A percentile compares a stretch with the other conserved stretches of the same genome.
Evolutionary conservation across 345 rosid genomes (phyloP).

Genomic region (Populus euphratica): DNA sequence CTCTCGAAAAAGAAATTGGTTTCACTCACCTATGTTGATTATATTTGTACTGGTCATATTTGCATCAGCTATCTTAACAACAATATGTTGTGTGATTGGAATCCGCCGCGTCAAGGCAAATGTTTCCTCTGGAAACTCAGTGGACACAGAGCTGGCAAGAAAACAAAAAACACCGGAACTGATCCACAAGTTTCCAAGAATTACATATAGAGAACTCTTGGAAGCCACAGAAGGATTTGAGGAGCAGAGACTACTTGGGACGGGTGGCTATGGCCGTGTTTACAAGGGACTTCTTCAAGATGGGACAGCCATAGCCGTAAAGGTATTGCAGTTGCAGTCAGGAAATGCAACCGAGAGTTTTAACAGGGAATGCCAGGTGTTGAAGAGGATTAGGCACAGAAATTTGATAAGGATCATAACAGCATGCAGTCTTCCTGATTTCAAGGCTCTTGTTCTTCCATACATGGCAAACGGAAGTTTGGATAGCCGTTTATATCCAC

Average conservation of each 20-base stretch:
- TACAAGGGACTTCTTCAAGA: constrained; percentile 49
- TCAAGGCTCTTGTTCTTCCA: constrained; percentile 59
- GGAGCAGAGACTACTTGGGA: constrained; percentile 37
- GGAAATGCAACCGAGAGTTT: constrained; percentile 54
- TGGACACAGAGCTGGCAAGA: constrained; percentile 11
- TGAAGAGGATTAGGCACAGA: constrained; percentile 55
- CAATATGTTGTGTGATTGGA: constrained; percentile 32
- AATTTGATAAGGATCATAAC: constrained; percentile 56
- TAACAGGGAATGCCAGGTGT: constrained; percentile 53
- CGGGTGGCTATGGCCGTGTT: constrained; percentile 49
- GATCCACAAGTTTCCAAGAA: constrained; percentile 43
- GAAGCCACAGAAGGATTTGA: constrained; percentile 50
- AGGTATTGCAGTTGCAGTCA: constrained; percentile 42
- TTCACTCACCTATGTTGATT: constrained; percentile 29
- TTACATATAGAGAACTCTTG: constrained; percentile 45
- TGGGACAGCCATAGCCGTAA: constrained; percentile 46
- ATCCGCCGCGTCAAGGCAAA: constrained; percentile 21
- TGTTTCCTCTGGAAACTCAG: constrained; percentile 20
- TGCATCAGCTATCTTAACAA: constrained; percentile 24
- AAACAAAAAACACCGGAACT: constrained; percentile 22
- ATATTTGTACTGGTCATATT: constrained; percentile 24
- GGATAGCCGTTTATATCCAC: constrained; percentile 45
- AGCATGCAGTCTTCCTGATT: constrained; percentile 52
- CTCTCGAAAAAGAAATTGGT: constrained; percentile 22
- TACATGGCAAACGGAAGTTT: constrained; percentile 56